Evolutionary conservation across 257 asterid genomes (phyloP).

Genomic region (Solanum boliviense): DNA sequence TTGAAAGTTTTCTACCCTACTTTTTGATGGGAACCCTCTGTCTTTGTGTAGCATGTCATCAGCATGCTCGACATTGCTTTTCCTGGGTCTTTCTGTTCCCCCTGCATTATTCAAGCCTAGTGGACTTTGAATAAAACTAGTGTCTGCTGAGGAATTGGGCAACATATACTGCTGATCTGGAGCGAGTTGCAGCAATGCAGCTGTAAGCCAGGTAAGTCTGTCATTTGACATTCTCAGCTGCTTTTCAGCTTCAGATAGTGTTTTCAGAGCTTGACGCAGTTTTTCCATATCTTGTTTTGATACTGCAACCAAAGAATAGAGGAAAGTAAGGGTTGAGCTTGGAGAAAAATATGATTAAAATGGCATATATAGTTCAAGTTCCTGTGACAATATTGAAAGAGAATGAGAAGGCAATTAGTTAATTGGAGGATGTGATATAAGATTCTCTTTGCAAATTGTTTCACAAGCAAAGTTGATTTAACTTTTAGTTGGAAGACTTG

Average conservation of each 20-base stretch:
- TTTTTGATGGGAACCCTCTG: conserved; percentile 10
- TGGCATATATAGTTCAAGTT: not conserved
- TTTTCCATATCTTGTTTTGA: conserved; percentile 86
- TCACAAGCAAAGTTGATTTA: not conserved
- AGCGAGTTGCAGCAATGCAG: conserved; percentile 89
- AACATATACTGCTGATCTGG: conserved; percentile 78
- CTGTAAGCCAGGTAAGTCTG: conserved; percentile 91
- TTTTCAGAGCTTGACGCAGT: conserved; percentile 79
- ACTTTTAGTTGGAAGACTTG: not conserved
- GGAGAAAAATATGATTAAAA: not conserved
- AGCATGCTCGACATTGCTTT: conserved; percentile 19
- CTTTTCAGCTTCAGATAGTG: conserved; percentile 96
- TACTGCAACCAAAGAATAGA: conserved; percentile 33
- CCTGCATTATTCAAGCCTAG: conserved; percentile 23
- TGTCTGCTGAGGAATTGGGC: conserved; percentile 62
- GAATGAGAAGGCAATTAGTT: not conserved
- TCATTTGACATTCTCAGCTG: conserved; percentile 87
- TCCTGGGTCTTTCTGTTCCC: conserved; percentile 33
- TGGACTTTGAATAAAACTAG: conserved; percentile 63
- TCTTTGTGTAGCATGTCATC: conserved; percentile 26
- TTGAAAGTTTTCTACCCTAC: conserved; percentile 22
- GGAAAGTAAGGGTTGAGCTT: not conserved
- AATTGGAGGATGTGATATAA: not conserved
- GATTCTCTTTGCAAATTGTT: not conserved
- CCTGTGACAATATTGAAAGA: not conserved